These are phyloP conservation scores for Fusarium caatingaense DNA, from an alignment of 2,329 filamentous ascomycete genomes.

Conservation along the genomic window DNA sequence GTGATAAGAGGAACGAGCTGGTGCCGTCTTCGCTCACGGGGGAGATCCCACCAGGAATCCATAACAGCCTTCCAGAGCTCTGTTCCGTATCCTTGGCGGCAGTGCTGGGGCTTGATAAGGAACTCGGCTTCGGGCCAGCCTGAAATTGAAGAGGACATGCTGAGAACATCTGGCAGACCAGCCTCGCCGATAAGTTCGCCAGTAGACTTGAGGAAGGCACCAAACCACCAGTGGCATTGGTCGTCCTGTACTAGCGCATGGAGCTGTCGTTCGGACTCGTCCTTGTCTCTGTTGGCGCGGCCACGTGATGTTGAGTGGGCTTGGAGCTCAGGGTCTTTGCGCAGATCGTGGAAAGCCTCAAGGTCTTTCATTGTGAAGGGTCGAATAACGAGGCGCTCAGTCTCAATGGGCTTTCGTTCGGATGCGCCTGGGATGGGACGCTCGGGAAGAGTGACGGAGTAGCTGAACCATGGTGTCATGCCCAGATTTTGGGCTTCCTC, in stretches of 20 bases:
- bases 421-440: slow-evolving; percentile 21
- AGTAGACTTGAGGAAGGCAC: slow-evolving; percentile 33
- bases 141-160: slow-evolving; percentile 26
- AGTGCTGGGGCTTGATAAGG: slow-evolving; percentile 25
- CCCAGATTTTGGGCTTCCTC: slow-evolving; percentile 28
- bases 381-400: slow-evolving; percentile 28
- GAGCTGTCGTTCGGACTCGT: slow-evolving; percentile 23
- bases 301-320: slow-evolving; percentile 22
- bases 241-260: slow-evolving; percentile 16
- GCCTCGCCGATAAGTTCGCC: slow-evolving; percentile 33
- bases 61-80: slow-evolving; percentile 26
- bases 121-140: slow-evolving; percentile 39
- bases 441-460: slow-evolving; percentile 34
- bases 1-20: slow-evolving; percentile 16
- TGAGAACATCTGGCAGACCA: slow-evolving; percentile 24
- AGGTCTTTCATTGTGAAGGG: slow-evolving; percentile 27
- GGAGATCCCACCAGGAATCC: slow-evolving; percentile 35
- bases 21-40: slow-evolving; percentile 25
- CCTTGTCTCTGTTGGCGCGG: slow-evolving; percentile 25
- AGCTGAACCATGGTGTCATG: slow-evolving; percentile 39
- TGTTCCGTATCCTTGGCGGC: slow-evolving; percentile 35
- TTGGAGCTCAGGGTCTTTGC: slow-evolving; percentile 10
- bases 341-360: slow-evolving; percentile 34
- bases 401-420: slow-evolving; percentile 27
- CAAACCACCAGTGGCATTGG: slow-evolving; percentile 33